Conservation (phyloP, 805 yeast species). For the Yarrowia sp. region DNA sequence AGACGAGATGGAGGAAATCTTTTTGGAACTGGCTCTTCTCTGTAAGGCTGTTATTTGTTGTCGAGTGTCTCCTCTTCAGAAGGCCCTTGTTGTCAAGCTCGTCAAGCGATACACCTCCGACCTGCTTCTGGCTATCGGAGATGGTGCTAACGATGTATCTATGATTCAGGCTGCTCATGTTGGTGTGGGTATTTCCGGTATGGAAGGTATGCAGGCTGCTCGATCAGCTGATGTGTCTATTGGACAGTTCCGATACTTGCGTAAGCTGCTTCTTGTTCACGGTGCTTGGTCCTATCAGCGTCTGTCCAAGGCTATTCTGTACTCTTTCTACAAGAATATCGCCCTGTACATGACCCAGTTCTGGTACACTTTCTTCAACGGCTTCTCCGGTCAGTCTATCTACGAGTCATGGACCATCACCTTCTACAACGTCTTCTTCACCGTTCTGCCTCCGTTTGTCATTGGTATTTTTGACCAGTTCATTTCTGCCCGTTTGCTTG, state of each 20-base stretch:
- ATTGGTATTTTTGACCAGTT: slow-evolving; percentile 96
- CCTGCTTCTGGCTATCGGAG: slow-evolving; percentile 89
- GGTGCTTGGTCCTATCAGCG: slow-evolving; percentile 98
- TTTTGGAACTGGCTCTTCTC: slow-evolving; percentile 73
- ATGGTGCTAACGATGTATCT: slow-evolving; percentile 98
- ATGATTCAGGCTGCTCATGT: slow-evolving; percentile 99
- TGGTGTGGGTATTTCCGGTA: slow-evolving; percentile 98
- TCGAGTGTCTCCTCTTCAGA: slow-evolving; percentile 95
- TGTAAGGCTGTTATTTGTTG: slow-evolving; percentile 98
- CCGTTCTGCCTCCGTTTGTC: slow-evolving; percentile 93
- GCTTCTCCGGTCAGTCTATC: slow-evolving; percentile 91
- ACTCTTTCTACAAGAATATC: slow-evolving; percentile 93
- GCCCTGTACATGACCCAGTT: slow-evolving; percentile 97
- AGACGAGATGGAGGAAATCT: slow-evolving; percentile 68
- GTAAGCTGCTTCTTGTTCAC: slow-evolving; percentile 82
- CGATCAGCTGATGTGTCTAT: slow-evolving; percentile 96
- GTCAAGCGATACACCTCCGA: slow-evolving; percentile 76
- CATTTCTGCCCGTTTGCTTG: slow-evolving; percentile 83
- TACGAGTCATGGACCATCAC: slow-evolving; percentile 98
- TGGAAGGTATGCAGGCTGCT: slow-evolving; percentile 99
- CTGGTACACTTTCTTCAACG: slow-evolving; percentile 93
- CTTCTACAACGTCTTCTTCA: slow-evolving; percentile 88
- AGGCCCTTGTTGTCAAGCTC: slow-evolving; percentile 92
- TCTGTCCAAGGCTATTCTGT: slow-evolving; percentile 85
- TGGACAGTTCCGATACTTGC: slow-evolving; percentile 88